phyloP scores from a whole-genome alignment of 805 yeast species.

The Maudiozyma saulgeensis region DNA sequence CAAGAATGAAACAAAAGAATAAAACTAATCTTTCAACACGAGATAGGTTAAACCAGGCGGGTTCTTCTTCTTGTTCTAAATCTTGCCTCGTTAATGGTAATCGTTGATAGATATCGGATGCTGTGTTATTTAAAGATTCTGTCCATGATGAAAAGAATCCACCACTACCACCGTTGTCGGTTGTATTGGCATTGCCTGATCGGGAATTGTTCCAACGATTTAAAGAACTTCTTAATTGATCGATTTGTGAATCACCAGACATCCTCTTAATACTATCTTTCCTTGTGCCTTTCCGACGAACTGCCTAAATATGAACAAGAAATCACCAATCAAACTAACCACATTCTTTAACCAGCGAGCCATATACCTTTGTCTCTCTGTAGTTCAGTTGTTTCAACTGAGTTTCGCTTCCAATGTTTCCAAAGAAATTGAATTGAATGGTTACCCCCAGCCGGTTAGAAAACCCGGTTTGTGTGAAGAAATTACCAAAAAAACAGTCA shows the following conservation, averaged over 20 bases:
- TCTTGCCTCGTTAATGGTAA: conserved; percentile 56
- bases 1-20: conserved; percentile 66
- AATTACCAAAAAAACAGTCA: not conserved
- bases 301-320: too few relatives aligned
- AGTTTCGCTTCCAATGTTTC: not conserved
- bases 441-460: not conserved
- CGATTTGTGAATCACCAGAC: conserved; percentile 7
- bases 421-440: not conserved
- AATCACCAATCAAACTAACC: too few relatives aligned
- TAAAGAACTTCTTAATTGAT: conserved; percentile 31
- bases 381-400: too few relatives aligned
- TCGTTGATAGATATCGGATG: conserved; percentile 51
- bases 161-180: conserved; percentile 21
- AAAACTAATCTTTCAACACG: conserved; percentile 74
- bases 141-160: conserved; percentile 31
- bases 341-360: too few relatives aligned
- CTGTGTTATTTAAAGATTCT: conserved; percentile 31
- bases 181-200: conserved; percentile 5
- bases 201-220: conserved; percentile 32
- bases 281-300: not conserved
- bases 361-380: too few relatives aligned
- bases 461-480: not conserved
- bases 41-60: conserved; percentile 64
- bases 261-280: too few relatives aligned
- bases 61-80: conserved; percentile 39